Evolutionary conservation across 495 filamentous ascomycete genomes (phyloP).

Genomic region (Aspergillus diversus): DNA sequence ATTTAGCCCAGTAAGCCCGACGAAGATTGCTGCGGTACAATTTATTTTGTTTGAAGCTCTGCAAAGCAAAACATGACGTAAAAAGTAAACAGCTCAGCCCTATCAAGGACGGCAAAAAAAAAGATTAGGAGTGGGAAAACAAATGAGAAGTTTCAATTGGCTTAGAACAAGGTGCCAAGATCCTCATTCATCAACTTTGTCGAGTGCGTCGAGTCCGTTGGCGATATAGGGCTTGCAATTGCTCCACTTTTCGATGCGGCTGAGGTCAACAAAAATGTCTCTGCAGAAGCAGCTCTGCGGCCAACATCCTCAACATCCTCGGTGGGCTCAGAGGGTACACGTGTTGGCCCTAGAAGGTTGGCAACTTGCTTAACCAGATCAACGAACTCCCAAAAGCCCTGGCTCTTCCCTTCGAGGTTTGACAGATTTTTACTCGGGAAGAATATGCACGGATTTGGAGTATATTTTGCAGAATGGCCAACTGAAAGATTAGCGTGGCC

Average conservation of each 20-base stretch:
- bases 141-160: not conserved
- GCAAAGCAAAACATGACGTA: no score
- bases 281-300: not conserved
- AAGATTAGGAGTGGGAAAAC: not conserved
- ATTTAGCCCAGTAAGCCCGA: no score
- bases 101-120: not conserved
- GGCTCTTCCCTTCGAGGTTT: conserved; percentile 14
- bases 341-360: conserved; percentile 30
- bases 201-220: conserved; percentile 8
- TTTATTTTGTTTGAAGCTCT: no score
- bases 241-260: not conserved
- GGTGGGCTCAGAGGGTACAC: not conserved
- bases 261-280: not conserved
- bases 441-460: conserved; percentile 45
- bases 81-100: not conserved
- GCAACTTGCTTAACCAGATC: conserved; percentile 35
- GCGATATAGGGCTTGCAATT: conserved; percentile 1
- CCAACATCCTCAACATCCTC: not conserved
- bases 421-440: conserved; percentile 37
- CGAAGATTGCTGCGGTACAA: no score
- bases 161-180: conserved; percentile 41
- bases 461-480: conserved; percentile 43
- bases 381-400: conserved; percentile 41
- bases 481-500: conserved; percentile 35
- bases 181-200: conserved; percentile 31